Evolutionary conservation across 768 basidiomycete genomes (phyloP).

Genomic region (Sutorius australiensis): DNA sequence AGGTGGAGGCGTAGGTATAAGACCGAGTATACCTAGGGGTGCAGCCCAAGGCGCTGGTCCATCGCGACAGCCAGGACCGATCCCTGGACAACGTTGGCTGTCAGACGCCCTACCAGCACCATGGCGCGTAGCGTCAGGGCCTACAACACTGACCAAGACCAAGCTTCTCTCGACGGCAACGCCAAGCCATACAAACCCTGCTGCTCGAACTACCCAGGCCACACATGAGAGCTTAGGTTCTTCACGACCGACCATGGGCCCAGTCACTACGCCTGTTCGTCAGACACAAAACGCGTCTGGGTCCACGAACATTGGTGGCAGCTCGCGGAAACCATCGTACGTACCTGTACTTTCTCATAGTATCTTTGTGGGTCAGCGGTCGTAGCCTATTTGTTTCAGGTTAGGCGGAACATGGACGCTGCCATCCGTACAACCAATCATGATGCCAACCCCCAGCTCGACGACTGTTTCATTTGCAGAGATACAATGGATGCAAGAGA

Average conservation of each 20-base stretch:
- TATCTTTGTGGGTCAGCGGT: background rate
- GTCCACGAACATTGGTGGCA: constrained; percentile 14
- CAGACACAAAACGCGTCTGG: constrained; percentile 34
- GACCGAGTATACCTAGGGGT: background rate
- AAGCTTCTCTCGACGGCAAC: background rate
- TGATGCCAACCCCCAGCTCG: constrained; percentile 25
- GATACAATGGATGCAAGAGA: constrained; percentile 78
- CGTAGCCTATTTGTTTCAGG: constrained; percentile 1
- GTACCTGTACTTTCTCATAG: constrained; percentile 21
- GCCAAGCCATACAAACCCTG: background rate
- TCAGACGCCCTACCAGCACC: constrained; percentile 3
- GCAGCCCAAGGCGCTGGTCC: background rate
- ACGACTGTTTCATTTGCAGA: constrained; percentile 62
- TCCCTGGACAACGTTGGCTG: constrained; percentile 4
- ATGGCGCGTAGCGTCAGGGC: constrained; percentile 9
- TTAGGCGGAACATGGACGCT: constrained; percentile 59
- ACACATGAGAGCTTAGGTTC: constrained; percentile 21
- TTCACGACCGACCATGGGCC: constrained; percentile 45
- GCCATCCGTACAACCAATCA: constrained; percentile 48
- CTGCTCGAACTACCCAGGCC: constrained; percentile 17
- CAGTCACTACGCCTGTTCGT: constrained; percentile 59
- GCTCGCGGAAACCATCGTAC: constrained; percentile 47
- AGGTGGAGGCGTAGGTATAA: background rate
- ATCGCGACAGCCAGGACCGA: constrained; percentile 1
- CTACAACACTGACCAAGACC: constrained; percentile 3